These are phyloP conservation scores for Quillaja saponaria DNA, from an alignment of 306 rosid genomes.

Conservation along the genomic window DNA sequence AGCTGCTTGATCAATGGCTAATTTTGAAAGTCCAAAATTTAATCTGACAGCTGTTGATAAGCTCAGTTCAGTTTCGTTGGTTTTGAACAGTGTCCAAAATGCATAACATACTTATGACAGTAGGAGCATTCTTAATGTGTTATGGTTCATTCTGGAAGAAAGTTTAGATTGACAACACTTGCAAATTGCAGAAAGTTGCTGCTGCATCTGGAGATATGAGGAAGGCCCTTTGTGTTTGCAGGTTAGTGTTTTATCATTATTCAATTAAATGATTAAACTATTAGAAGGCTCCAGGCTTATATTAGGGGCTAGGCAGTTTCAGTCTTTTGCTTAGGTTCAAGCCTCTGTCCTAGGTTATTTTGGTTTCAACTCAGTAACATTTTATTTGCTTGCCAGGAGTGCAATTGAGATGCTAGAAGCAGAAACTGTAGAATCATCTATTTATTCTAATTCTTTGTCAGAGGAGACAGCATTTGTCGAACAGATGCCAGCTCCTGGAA, in stretches of 20 bases:
- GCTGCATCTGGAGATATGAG: conserved; percentile 97
- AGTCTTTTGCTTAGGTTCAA: background rate
- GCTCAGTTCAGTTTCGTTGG: too few relatives aligned
- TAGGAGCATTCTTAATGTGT: background rate
- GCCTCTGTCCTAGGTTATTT: background rate
- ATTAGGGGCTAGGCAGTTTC: background rate
- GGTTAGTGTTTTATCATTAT: conserved; percentile 48
- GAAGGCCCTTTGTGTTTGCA: conserved; percentile 78
- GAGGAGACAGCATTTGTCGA: conserved; percentile 42
- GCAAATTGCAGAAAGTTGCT: conserved; percentile 79
- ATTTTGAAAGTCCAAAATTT: background rate
- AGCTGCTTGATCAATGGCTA: background rate
- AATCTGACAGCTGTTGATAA: background rate
- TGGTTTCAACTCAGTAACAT: background rate
- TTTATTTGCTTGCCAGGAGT: conserved; percentile 52
- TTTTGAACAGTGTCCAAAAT: too few relatives aligned
- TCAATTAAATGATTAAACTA: background rate
- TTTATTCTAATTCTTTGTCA: conserved; percentile 31
- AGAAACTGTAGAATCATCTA: conserved; percentile 56
- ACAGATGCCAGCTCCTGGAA: conserved; percentile 40
- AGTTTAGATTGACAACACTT: background rate
- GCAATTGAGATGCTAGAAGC: conserved; percentile 81
- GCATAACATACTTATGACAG: background rate
- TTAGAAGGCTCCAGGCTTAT: background rate
- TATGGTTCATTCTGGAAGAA: conserved; percentile 13